Conservation (phyloP, 129 eudicot species). For the Pulicaria dysenterica region DNA sequence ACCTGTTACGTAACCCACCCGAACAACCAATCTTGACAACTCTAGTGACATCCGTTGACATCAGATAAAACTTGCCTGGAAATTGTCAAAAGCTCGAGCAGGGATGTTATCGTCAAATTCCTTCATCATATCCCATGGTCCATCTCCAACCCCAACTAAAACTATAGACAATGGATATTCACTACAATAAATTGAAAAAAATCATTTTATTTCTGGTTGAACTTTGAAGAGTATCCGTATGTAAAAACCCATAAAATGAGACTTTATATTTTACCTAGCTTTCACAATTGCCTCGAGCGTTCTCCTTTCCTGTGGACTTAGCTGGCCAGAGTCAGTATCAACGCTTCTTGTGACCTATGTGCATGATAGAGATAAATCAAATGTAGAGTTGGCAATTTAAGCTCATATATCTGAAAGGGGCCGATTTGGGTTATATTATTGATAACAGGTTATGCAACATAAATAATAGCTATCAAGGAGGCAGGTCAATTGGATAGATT, state of each 20-base stretch:
- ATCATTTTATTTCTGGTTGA: constrained; percentile 1
- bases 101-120: constrained; percentile 97
- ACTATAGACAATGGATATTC: constrained; percentile 88
- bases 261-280: constrained; percentile 64
- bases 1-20: not conserved
- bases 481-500: no score
- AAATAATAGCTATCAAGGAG: no score
- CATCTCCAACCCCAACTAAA: constrained; percentile 96
- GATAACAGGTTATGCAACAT: no score
- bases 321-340: constrained; percentile 72
- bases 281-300: constrained; percentile 92
- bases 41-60: not conserved
- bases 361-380: not conserved
- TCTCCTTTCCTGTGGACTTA: constrained; percentile 84
- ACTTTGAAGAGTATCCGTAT: not conserved
- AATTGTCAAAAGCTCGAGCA: constrained; percentile 92
- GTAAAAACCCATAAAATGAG: not conserved
- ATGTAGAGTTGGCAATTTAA: not conserved
- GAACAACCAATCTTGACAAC: not conserved
- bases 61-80: constrained; percentile 62
- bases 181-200: constrained; percentile 35
- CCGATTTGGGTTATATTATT: no score
- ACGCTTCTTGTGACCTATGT: constrained; percentile 92
- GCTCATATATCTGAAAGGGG: no score
- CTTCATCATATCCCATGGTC: constrained; percentile 99